Conservation (phyloP, 2,329 filamentous ascomycete species). For the Fusarium sp. region DNA sequence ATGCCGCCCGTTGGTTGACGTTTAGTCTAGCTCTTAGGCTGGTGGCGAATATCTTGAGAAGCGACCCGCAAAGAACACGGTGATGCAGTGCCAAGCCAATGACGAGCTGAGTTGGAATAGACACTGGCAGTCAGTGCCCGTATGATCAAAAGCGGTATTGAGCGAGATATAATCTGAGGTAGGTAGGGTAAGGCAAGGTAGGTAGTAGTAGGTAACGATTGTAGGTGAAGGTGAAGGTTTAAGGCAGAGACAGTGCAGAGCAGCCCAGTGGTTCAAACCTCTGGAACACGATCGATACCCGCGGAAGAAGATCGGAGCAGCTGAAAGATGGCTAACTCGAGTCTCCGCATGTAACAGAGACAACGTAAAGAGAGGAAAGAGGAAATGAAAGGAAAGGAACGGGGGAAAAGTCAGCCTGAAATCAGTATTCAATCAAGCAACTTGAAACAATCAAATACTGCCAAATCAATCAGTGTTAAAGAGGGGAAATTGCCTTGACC, state of each 20-base stretch:
- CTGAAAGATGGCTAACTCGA: slow-evolving; percentile 12
- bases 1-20: background rate
- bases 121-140: background rate
- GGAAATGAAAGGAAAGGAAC: background rate
- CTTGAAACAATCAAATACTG: background rate
- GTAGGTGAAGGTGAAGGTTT: background rate
- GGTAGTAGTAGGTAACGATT: background rate
- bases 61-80: slow-evolving; percentile 17
- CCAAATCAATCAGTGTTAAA: slow-evolving; percentile 2
- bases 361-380: background rate
- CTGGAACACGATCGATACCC: slow-evolving; percentile 36
- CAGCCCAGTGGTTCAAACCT: background rate
- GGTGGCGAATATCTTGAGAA: slow-evolving; percentile 25
- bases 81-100: slow-evolving; percentile 25
- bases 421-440: background rate
- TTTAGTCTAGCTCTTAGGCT: slow-evolving; percentile 16
- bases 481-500: slow-evolving; percentile 10
- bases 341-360: slow-evolving; percentile 15
- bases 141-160: background rate
- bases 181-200: slow-evolving; percentile 5
- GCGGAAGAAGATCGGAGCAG: slow-evolving; percentile 35
- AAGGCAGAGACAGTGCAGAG: background rate
- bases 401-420: background rate
- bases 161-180: background rate
- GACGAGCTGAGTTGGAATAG: background rate